Percentiles rank a stretch among this genome's conserved stretches.
These are phyloP conservation scores for Rhizopogon sp. DNA, from an alignment of 768 basidiomycete genomes.

Conservation along the genomic window DNA sequence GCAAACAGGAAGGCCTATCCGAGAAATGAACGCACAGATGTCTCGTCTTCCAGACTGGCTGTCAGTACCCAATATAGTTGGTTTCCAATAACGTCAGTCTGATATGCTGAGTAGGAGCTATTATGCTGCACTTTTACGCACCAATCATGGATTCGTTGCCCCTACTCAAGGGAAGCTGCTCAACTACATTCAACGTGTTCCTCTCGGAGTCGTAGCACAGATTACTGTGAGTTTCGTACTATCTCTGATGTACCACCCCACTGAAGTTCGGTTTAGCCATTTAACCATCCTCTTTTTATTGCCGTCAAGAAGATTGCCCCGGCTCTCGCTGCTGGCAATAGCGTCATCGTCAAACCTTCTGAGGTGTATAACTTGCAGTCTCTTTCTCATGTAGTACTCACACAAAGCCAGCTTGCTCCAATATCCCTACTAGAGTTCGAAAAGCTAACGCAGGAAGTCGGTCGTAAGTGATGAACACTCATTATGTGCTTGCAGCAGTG, in stretches of 20 bases:
- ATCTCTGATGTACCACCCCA: not conserved
- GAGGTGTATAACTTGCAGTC: conserved; percentile 39
- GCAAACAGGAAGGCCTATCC: conserved; percentile 78
- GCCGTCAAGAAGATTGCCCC: conserved; percentile 87
- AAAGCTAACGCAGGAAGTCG: conserved; percentile 56
- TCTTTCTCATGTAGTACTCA: not conserved
- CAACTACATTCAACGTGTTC: conserved; percentile 75
- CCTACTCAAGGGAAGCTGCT: conserved; percentile 77
- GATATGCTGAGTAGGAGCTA: conserved; percentile 51
- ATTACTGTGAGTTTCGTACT: conserved; percentile 52
- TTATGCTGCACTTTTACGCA: conserved; percentile 69
- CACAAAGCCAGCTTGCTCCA: conserved; percentile 55
- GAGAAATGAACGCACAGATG: conserved; percentile 81
- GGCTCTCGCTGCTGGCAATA: conserved; percentile 80
- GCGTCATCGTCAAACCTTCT: conserved; percentile 78
- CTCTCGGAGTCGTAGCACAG: conserved; percentile 86
- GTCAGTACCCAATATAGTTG: conserved; percentile 35
- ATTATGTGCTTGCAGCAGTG: not conserved
- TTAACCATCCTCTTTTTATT: conserved; percentile 87
- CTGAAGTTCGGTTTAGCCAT: conserved; percentile 47
- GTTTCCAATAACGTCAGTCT: not conserved
- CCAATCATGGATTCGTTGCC: conserved; percentile 61
- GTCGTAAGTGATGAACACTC: conserved; percentile 39
- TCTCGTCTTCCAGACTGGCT: conserved; percentile 82
- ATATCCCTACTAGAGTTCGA: conserved; percentile 77